A percentile compares a stretch with the other conserved stretches of the same genome.
phyloP scores from a whole-genome alignment of 805 yeast genomes.

The Trichomonascus vanleenenianus region DNA sequence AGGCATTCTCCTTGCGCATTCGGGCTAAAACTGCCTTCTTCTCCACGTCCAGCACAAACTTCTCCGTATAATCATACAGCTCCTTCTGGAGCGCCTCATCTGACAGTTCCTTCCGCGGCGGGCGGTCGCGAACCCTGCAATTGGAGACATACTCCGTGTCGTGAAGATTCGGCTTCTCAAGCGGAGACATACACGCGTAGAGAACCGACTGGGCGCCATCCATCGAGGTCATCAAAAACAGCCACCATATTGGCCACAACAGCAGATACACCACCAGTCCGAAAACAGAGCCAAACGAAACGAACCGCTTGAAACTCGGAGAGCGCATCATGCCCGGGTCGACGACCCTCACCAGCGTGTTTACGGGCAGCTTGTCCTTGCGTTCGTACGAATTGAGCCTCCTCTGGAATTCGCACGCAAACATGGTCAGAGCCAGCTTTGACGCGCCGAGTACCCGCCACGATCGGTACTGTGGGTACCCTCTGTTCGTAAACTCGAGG shows the following conservation, averaged over 20 bases:
- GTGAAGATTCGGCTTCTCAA: constrained; percentile 42
- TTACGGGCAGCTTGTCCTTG: constrained; percentile 59
- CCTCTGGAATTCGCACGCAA: constrained; percentile 73
- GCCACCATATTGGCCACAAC: constrained; percentile 75
- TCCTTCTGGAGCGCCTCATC: constrained; percentile 53
- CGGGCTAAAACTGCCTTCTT: constrained; percentile 63
- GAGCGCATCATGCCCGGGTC: constrained; percentile 93
- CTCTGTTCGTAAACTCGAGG: constrained; percentile 51
- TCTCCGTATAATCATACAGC: constrained; percentile 49
- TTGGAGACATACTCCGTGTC: constrained; percentile 73
- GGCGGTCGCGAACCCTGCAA: constrained; percentile 43
- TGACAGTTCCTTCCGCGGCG: constrained; percentile 55
- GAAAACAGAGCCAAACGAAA: constrained; percentile 66
- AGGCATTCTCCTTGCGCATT: constrained; percentile 32
- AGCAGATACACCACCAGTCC: constrained; percentile 59
- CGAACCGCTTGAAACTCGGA: constrained; percentile 69
- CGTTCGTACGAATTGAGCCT: constrained; percentile 51
- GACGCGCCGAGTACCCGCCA: constrained; percentile 77
- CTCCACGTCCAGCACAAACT: constrained; percentile 53
- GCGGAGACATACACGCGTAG: constrained; percentile 65
- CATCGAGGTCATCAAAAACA: constrained; percentile 63
- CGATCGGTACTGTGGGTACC: constrained; percentile 56
- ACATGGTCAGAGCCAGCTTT: constrained; percentile 65
- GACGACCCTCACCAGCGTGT: constrained; percentile 62
- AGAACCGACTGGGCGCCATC: constrained; percentile 77